Conservation (phyloP, 306 rosid species). For the Rubus parviflorus region DNA sequence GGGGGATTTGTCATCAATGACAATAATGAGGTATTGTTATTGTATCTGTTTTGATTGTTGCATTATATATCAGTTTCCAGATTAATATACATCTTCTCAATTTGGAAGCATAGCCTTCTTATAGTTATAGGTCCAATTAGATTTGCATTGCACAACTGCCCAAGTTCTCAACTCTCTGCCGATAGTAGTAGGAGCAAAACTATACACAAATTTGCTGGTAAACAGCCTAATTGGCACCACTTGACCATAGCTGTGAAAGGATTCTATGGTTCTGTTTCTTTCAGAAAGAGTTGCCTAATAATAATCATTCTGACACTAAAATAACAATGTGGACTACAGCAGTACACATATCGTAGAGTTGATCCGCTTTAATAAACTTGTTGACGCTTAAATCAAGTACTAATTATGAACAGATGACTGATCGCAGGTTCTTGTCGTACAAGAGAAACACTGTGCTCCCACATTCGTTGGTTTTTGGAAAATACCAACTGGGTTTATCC, state of each 20-base stretch:
- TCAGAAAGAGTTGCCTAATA: too few relatives aligned
- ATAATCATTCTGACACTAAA: too few relatives aligned
- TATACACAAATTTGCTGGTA: not conserved
- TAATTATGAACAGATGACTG: not conserved
- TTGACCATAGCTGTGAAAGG: not conserved
- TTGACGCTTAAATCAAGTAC: not conserved
- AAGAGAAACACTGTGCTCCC: slow-evolving; percentile 80
- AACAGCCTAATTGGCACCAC: not conserved
- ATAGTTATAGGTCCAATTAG: not conserved
- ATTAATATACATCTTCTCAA: not conserved
- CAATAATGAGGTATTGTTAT: slow-evolving; percentile 60
- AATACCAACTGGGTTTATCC: slow-evolving; percentile 94
- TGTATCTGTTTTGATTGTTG: slow-evolving; percentile 1
- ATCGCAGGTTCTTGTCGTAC: slow-evolving; percentile 84
- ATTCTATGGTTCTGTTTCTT: not conserved
- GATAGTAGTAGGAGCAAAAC: not conserved
- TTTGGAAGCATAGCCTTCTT: not conserved
- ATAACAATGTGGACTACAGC: too few relatives aligned
- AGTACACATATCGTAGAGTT: too few relatives aligned
- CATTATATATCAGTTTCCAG: not conserved
- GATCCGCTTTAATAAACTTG: not conserved
- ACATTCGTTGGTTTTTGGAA: slow-evolving; percentile 71
- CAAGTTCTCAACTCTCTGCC: not conserved
- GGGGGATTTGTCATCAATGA: slow-evolving; percentile 90
- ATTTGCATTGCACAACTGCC: not conserved